Conservation (phyloP, 2,329 filamentous ascomycete species). For the Aplosporella prunicola region DNA sequence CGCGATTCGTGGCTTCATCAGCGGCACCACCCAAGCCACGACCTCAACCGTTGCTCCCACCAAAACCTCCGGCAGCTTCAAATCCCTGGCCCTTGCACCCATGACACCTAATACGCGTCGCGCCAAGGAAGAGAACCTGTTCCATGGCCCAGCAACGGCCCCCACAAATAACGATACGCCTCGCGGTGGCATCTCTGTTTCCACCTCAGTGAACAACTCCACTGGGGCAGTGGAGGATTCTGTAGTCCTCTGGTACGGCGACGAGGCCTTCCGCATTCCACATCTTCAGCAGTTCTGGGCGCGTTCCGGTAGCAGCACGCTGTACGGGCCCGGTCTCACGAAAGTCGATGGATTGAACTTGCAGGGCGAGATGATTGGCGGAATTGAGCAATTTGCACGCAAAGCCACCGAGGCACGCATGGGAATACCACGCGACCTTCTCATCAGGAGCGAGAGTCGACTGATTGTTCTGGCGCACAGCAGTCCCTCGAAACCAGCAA, state of each 20-base stretch:
- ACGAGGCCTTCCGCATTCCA: slow-evolving; percentile 35
- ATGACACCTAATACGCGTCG: slow-evolving; percentile 44
- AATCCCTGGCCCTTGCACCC: slow-evolving; percentile 32
- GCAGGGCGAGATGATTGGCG: slow-evolving; percentile 34
- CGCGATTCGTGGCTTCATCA: slow-evolving; percentile 27
- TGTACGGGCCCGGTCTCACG: slow-evolving; percentile 32
- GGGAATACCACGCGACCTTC: slow-evolving; percentile 35
- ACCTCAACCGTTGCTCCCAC: slow-evolving; percentile 12
- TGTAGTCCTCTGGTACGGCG: slow-evolving; percentile 38
- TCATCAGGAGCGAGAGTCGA: slow-evolving; percentile 36
- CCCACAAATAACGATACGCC: slow-evolving; percentile 18
- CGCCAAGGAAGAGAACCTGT: slow-evolving; percentile 35
- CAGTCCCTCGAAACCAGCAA: slow-evolving; percentile 22
- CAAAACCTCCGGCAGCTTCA: slow-evolving; percentile 25
- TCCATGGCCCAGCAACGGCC: slow-evolving; percentile 30
- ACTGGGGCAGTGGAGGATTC: slow-evolving; percentile 34
- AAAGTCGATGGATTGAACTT: slow-evolving; percentile 34
- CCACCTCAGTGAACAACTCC: slow-evolving; percentile 18
- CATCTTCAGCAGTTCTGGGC: slow-evolving; percentile 38
- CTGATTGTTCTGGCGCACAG: slow-evolving; percentile 31
- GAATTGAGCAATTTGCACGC: slow-evolving; percentile 33
- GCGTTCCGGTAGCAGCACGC: slow-evolving; percentile 29
- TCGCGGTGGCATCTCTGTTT: slow-evolving; percentile 36
- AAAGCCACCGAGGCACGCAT: slow-evolving; percentile 31
- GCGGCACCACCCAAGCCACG: slow-evolving; percentile 16